These are phyloP conservation scores for Globisporangium perplexum DNA, from an alignment of 352 stramenopile species.

Conservation along the genomic window DNA sequence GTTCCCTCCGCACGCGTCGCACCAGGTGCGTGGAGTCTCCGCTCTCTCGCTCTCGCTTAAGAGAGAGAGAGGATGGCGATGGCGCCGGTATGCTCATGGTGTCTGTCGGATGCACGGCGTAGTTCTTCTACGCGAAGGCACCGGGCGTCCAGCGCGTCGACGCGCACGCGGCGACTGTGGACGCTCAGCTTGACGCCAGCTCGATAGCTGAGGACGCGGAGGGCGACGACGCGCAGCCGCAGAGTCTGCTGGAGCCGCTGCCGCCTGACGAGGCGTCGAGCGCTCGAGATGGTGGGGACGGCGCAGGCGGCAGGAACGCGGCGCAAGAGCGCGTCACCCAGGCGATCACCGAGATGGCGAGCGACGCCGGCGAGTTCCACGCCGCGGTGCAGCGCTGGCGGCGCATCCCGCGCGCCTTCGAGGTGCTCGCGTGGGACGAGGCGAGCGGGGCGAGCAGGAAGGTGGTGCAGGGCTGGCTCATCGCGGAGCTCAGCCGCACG, in stretches of 20 bases:
- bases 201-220: neutral
- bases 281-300: neutral
- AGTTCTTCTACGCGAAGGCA: slow-evolving; percentile 25
- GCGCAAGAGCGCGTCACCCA: slow-evolving; percentile 14
- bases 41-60: too few species aligned
- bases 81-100: too few species aligned
- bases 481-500: slow-evolving; percentile 33
- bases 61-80: too few species aligned
- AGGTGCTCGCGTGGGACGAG: slow-evolving; percentile 23
- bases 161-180: neutral
- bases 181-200: neutral
- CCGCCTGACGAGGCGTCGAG: neutral
- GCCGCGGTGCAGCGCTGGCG: slow-evolving; percentile 36
- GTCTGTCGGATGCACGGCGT: too few species aligned
- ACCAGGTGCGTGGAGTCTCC: slow-evolving; percentile 4
- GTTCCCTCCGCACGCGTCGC: slow-evolving; percentile 1
- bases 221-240: neutral
- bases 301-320: neutral
- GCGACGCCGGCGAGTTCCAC: slow-evolving; percentile 32
- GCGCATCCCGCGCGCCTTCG: slow-evolving; percentile 41
- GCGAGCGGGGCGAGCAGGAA: slow-evolving; percentile 5
- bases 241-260: slow-evolving; percentile 14
- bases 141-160: slow-evolving; percentile 9
- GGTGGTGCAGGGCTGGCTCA: slow-evolving; percentile 35
- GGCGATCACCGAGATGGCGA: slow-evolving; percentile 20